Percentiles rank a stretch among this genome's conserved stretches.
Conservation (phyloP, 495 filamentous ascomycete genomes). For the Penicillium atrosanguineum region DNA sequence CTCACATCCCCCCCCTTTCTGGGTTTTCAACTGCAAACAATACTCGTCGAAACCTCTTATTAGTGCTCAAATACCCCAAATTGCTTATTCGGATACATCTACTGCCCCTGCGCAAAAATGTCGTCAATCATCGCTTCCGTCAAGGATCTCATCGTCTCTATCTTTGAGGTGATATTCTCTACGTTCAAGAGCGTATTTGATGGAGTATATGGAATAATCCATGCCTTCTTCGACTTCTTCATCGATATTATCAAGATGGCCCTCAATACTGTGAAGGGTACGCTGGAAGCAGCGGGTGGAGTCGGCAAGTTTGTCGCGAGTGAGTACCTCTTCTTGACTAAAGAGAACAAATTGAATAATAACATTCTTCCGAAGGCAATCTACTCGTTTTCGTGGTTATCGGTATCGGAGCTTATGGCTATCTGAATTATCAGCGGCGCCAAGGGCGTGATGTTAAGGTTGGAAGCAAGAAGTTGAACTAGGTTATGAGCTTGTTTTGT, state of each 20-base stretch:
- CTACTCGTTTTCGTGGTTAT: slow-evolving; percentile 14
- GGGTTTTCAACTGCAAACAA: too few species aligned
- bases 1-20: neutral
- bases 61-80: too few species aligned
- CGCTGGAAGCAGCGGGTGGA: slow-evolving; percentile 13
- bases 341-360: neutral
- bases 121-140: slow-evolving; percentile 17
- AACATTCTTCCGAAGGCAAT: slow-evolving; percentile 12
- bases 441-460: slow-evolving; percentile 9
- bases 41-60: neutral
- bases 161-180: slow-evolving; percentile 21
- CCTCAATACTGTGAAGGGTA: neutral
- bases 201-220: slow-evolving; percentile 1
- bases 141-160: slow-evolving; percentile 16
- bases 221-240: slow-evolving; percentile 5
- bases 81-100: too few species aligned
- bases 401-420: slow-evolving; percentile 11
- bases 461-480: slow-evolving; percentile 15
- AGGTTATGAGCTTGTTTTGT: neutral
- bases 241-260: slow-evolving; percentile 4
- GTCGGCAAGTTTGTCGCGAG: slow-evolving; percentile 14
- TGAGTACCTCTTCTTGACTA: neutral
- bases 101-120: slow-evolving; percentile 1
- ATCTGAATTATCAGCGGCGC: slow-evolving; percentile 12
- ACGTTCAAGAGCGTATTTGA: slow-evolving; percentile 6